A percentile compares a stretch with the other conserved stretches of the same genome.
Conservation (phyloP, 371 early-diverging fungal genomes). For the Rhizoclosmatium hyalinum region DNA sequence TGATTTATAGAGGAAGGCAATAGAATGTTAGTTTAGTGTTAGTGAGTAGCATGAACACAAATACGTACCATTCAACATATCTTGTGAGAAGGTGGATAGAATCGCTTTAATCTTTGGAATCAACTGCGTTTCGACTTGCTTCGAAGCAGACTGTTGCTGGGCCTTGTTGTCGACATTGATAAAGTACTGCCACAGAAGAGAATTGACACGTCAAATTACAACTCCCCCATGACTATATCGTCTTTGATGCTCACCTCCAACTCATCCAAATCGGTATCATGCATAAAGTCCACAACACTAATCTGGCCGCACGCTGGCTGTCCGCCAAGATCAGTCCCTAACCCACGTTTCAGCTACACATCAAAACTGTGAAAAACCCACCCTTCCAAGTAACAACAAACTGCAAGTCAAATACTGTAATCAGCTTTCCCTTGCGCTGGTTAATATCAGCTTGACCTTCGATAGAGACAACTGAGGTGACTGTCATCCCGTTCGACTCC, state of each 20-base stretch:
- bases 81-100: constrained; percentile 71
- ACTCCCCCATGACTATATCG: too few species aligned
- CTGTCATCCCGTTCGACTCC: constrained; percentile 40
- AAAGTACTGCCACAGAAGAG: constrained; percentile 49
- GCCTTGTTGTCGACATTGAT: constrained; percentile 72
- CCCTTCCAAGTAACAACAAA: constrained; percentile 77
- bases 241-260: constrained; percentile 63
- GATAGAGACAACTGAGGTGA: constrained; percentile 67
- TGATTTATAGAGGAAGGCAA: background rate
- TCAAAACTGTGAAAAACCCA: background rate
- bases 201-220: background rate
- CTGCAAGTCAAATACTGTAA: constrained; percentile 84
- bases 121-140: constrained; percentile 67
- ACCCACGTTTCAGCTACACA: background rate
- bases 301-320: constrained; percentile 73
- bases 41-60: background rate
- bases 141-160: constrained; percentile 63
- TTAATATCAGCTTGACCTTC: constrained; percentile 88
- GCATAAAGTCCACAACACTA: constrained; percentile 87
- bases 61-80: constrained; percentile 73
- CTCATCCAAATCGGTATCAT: constrained; percentile 83
- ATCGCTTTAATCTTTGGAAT: constrained; percentile 71
- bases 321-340: constrained; percentile 58
- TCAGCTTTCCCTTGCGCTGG: constrained; percentile 90
- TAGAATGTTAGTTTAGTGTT: background rate